Conservation (phyloP, 2,329 filamentous ascomycete species). For the Fusarium tricinctum region DNA sequence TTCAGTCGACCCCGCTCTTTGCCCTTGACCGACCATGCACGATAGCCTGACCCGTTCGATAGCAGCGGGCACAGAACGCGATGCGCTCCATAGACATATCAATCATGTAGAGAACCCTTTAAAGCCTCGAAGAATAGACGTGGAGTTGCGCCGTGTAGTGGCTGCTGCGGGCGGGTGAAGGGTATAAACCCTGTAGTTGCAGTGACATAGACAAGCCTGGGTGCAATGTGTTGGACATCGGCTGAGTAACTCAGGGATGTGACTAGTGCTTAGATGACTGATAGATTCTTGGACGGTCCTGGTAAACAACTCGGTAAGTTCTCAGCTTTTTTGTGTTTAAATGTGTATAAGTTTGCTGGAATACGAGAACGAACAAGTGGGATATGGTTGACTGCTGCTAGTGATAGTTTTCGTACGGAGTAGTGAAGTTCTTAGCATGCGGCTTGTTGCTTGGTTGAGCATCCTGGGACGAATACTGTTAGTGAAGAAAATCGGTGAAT, state of each 20-base stretch:
- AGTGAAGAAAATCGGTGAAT: constrained; percentile 11
- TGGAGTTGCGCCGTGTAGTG: constrained; percentile 25
- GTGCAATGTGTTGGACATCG: constrained; percentile 16
- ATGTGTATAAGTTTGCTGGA: constrained; percentile 10
- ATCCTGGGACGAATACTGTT: not conserved
- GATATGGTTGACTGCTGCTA: constrained; percentile 18
- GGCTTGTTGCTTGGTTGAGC: constrained; percentile 26
- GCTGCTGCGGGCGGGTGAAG: constrained; percentile 26
- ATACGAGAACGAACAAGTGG: constrained; percentile 7
- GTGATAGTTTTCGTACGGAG: constrained; percentile 12
- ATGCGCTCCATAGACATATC: constrained; percentile 20
- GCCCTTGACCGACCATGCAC: constrained; percentile 9
- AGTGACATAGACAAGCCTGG: constrained; percentile 16
- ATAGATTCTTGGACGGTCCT: constrained; percentile 6
- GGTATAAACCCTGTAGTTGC: constrained; percentile 19
- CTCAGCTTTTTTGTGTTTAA: constrained; percentile 27
- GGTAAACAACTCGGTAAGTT: constrained; percentile 13
- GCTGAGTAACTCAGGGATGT: constrained; percentile 26
- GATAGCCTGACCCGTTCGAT: constrained; percentile 14
- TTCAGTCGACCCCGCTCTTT: constrained; percentile 1
- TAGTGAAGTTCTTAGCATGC: constrained; percentile 17
- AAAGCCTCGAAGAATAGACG: constrained; percentile 9
- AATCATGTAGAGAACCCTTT: constrained; percentile 17
- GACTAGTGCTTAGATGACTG: constrained; percentile 26
- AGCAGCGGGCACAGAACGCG: constrained; percentile 26